Conservation (phyloP, 108 stramenopile species). For the Cyclotella choctawhatcheeana region DNA sequence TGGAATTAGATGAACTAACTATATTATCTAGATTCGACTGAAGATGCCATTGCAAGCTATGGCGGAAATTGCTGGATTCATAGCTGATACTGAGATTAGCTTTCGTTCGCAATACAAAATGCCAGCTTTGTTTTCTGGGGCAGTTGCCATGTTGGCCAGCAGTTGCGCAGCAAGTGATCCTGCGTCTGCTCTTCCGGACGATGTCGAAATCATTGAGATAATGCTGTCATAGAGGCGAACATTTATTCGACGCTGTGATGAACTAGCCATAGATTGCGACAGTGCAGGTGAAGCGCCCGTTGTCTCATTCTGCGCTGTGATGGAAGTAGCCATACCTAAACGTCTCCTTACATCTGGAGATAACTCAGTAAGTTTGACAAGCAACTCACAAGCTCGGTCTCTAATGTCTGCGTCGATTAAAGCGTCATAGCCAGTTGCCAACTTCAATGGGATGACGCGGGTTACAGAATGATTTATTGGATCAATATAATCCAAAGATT, state of each 20-base stretch:
- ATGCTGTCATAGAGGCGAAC: constrained; percentile 72
- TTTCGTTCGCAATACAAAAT: constrained; percentile 71
- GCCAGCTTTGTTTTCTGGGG: constrained; percentile 57
- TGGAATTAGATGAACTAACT: too few species aligned
- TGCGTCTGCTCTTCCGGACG: constrained; percentile 73
- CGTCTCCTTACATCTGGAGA: constrained; percentile 60
- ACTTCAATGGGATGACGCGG: constrained; percentile 64
- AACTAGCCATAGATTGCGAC: constrained; percentile 21
- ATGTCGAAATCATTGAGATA: constrained; percentile 69
- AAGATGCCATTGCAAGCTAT: constrained; percentile 66
- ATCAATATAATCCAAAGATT: constrained; percentile 81
- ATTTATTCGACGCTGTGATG: constrained; percentile 45
- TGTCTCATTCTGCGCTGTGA: constrained; percentile 6
- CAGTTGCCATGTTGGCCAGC: constrained; percentile 62
- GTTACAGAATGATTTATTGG: constrained; percentile 72
- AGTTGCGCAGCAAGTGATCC: constrained; percentile 65
- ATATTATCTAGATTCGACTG: constrained; percentile 34
- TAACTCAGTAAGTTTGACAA: constrained; percentile 74
- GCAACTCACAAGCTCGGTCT: constrained; percentile 78
- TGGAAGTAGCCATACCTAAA: constrained; percentile 43
- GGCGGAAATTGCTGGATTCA: constrained; percentile 69
- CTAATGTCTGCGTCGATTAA: constrained; percentile 82
- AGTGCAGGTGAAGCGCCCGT: constrained; percentile 29
- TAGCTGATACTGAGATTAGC: constrained; percentile 66
- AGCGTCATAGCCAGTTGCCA: constrained; percentile 70